Percentiles rank a stretch among this genome's conserved stretches.
Conservation (phyloP, 805 yeast genomes). For the Cephaloascus albidus region DNA sequence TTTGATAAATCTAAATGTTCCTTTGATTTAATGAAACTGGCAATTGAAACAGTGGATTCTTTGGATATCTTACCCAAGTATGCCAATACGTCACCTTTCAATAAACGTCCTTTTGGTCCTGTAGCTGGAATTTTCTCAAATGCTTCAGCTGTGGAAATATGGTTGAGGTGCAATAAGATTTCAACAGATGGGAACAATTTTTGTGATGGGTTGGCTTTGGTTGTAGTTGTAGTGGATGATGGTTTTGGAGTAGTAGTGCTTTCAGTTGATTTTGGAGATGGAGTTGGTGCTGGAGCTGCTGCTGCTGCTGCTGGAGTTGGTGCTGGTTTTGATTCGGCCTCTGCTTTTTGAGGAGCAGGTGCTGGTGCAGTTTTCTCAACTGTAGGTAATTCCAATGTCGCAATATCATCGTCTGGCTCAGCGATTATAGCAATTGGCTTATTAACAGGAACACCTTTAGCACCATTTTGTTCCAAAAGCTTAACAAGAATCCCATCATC, state of each 20-base stretch:
- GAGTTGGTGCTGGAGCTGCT: slow-evolving; percentile 7
- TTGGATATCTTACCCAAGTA: slow-evolving; percentile 63
- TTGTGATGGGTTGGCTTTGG: slow-evolving; percentile 57
- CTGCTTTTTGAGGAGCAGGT: slow-evolving; percentile 8
- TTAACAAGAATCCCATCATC: slow-evolving; percentile 90
- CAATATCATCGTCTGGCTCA: slow-evolving; percentile 78
- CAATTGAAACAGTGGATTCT: slow-evolving; percentile 42
- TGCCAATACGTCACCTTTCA: slow-evolving; percentile 89
- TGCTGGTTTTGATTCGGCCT: slow-evolving; percentile 8
- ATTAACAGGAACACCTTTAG: slow-evolving; percentile 76
- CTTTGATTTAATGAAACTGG: slow-evolving; percentile 44
- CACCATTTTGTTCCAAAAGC: slow-evolving; percentile 64
- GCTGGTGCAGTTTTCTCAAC: slow-evolving; percentile 17
- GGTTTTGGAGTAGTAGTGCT: slow-evolving; percentile 2
- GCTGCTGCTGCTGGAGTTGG: slow-evolving; percentile 8
- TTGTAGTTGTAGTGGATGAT: slow-evolving; percentile 10
- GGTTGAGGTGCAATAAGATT: slow-evolving; percentile 47
- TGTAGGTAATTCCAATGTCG: slow-evolving; percentile 50
- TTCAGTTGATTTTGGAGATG: slow-evolving; percentile 6
- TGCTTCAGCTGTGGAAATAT: slow-evolving; percentile 65
- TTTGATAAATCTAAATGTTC: slow-evolving; percentile 66
- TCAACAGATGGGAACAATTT: slow-evolving; percentile 74
- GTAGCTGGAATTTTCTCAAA: slow-evolving; percentile 64
- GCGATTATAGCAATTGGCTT: slow-evolving; percentile 82
- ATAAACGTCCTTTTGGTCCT: slow-evolving; percentile 81